Base-by-base conservation (phyloP, 2,329 filamentous ascomycete species). In the Neofusicoccum laricinum region DNA sequence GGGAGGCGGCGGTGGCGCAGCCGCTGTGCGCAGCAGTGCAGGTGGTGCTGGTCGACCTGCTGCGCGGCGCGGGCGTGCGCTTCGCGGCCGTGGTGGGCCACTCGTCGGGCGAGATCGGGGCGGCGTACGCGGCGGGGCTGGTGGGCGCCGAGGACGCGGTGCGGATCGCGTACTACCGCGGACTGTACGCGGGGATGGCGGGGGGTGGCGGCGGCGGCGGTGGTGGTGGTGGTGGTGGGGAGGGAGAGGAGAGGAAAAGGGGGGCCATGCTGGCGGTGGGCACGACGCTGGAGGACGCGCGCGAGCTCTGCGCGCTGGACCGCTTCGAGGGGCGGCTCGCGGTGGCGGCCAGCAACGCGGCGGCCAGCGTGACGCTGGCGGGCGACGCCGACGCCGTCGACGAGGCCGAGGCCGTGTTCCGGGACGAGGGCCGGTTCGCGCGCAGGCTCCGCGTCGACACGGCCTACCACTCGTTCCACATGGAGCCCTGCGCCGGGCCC, bases 181-280 rank as follows among this genome's bases (percentile, higher is more conserved):
- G 66, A 10, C 15, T 62, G 4, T 50, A 51, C 46, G 36, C 36
- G 2, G 40, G 62, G 1, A 61, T 70, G 41, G 70, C 71, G 70
- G 1, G 55, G 21, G 51, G 48, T 10, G 15, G n/a, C n/a, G n/a
- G n/a, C n/a, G n/a, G n/a, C n/a, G n/a, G n/a, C n/a, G n/a, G n/a
- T n/a, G n/a, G n/a, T n/a, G n/a, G n/a, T n/a, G n/a, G n/a, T n/a
- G n/a, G n/a, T n/a, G n/a, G n/a, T n/a, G n/a, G n/a, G n/a, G n/a
- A n/a, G n/a, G n/a, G n/a, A n/a, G n/a, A n/a, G n/a, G n/a, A n/a
- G n/a, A n/a, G 65, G 14, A 21, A 8, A 0, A 61, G 61, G 64
- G 78, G 75, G 30, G 68, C 71, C 0, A 80, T 80, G 78, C 36
- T 75, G 19, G 73, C 72, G 1, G 68, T 69, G 10, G 70, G 69